Percentiles rank a stretch among this genome's conserved stretches.
These are phyloP conservation scores for Yarrowia sp. DNA, from an alignment of 805 yeast species.

Conservation along the genomic window DNA sequence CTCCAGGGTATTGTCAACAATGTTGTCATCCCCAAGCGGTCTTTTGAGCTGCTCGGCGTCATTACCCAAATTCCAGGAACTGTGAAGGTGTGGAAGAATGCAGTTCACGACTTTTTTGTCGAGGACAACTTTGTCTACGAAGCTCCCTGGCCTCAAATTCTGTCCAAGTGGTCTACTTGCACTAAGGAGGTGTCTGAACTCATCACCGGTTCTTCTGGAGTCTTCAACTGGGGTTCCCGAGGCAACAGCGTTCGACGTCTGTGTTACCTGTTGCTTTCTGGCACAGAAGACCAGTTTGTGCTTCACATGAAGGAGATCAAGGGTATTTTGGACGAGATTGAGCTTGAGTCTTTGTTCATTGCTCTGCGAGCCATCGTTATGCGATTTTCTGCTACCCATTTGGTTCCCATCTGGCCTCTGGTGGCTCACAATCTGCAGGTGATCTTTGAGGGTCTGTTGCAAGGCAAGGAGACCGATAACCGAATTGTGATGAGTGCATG, in stretches of 20 bases:
- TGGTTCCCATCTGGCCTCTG: constrained; percentile 72
- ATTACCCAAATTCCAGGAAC: constrained; percentile 49
- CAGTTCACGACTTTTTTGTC: constrained; percentile 68
- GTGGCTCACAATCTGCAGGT: constrained; percentile 67
- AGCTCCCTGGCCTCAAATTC: constrained; percentile 60
- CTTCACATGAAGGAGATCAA: constrained; percentile 59
- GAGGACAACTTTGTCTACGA: constrained; percentile 64
- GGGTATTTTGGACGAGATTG: constrained; percentile 55
- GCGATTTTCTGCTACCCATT: constrained; percentile 66
- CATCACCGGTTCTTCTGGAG: constrained; percentile 63
- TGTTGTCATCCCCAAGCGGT: constrained; percentile 43
- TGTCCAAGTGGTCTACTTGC: constrained; percentile 66
- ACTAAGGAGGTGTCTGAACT: constrained; percentile 62
- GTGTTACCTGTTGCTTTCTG: constrained; percentile 66
- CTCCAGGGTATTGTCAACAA: constrained; percentile 62
- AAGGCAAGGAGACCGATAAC: constrained; percentile 34
- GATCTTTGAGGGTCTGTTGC: constrained; percentile 55
- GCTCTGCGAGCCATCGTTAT: constrained; percentile 71
- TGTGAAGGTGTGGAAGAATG: constrained; percentile 66
- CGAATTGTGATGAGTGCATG: constrained; percentile 59
- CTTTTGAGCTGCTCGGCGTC: constrained; percentile 54
- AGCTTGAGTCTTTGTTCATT: constrained; percentile 55
- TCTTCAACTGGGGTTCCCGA: constrained; percentile 67
- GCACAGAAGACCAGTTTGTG: constrained; percentile 64
- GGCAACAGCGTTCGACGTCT: constrained; percentile 65